Evolutionary conservation across 768 basidiomycete species (phyloP).

Genomic region (Boletus rubropictus): DNA sequence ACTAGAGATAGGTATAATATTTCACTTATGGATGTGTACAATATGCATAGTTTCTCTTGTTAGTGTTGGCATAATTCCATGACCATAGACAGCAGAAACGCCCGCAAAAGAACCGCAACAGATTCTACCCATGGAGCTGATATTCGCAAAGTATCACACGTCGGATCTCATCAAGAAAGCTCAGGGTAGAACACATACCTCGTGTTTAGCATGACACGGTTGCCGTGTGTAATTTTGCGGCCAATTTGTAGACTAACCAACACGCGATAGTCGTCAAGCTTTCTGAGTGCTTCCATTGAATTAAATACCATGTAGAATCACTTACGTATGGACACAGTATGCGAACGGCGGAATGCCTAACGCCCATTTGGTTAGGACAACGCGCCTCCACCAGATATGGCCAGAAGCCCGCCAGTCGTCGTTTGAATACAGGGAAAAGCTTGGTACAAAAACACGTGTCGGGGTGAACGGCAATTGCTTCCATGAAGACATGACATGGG

Average conservation of each 20-base stretch:
- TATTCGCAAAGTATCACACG: neutral
- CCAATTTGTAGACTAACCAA: slow-evolving; percentile 5
- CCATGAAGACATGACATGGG: neutral
- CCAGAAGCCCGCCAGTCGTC: neutral
- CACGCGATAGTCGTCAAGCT: slow-evolving; percentile 16
- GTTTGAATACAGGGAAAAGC: slow-evolving; percentile 2
- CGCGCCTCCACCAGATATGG: neutral
- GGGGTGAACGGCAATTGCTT: slow-evolving; percentile 1
- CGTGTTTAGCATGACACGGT: slow-evolving; percentile 9
- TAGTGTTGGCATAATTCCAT: neutral
- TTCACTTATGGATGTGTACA: neutral
- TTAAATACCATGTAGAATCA: slow-evolving; percentile 2
- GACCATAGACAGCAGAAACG: neutral
- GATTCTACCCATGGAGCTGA: neutral
- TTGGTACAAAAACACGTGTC: slow-evolving; percentile 6
- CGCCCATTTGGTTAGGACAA: slow-evolving; percentile 4
- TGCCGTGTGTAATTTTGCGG: slow-evolving; percentile 24
- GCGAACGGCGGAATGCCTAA: slow-evolving; percentile 3
- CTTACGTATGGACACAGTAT: slow-evolving; percentile 5
- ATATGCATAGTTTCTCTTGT: neutral
- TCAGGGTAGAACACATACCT: slow-evolving; percentile 4
- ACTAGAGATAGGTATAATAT: slow-evolving; percentile 6
- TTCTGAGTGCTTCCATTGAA: slow-evolving; percentile 10
- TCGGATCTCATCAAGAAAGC: slow-evolving; percentile 11
- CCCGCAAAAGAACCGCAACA: neutral